Base-by-base conservation (phyloP, 306 rosid species). In the Aeschynomene evenia region DNA sequence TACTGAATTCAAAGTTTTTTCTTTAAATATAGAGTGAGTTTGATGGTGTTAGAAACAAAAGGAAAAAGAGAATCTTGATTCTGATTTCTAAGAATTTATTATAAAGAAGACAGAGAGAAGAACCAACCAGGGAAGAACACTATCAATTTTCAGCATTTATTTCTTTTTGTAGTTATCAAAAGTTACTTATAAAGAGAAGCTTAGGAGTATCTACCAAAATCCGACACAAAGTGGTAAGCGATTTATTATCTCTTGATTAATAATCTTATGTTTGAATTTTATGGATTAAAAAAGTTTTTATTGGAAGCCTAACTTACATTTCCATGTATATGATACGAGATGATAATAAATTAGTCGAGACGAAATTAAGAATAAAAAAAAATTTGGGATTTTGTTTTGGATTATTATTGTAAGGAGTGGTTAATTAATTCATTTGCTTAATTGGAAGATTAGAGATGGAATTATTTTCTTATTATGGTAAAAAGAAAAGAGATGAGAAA, bases 21-120 rank as follows among this genome's bases (percentile, higher is more conserved):
- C 45, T 66, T 31, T 29, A 16, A 49, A 49, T 49, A 57, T 18
- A 10, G 69, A 49, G 49, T 46, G 69, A 67, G 39, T 24, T n/a
- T 56, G 70, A 40, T 43, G 70, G 61, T n/a, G n/a, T 52, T 72
- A 43, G 49, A 55, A 52, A 9, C 37, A 68, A 46, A 33, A 68
- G 18, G 22, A 7, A 33, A 26, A 53, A 46, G 64, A 61, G 84
- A 71, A 68, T 79, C 76, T 62, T 37, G 36, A 33, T 40, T 13
- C 16, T 28, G 5, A 62, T 11, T 49, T 49, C n/a, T 31, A 22
- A 59, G 19, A 15, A 3, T n/a, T n/a, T n/a, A n/a, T 12, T 49
- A 63, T n/a, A 63, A 3, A 55, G 66, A 23, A 22, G 70, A 77
- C 85, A 57, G 6, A 52, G 37, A 43, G 73, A 61, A 58, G 33